Evolutionary conservation across 306 rosid species (phyloP).

Genomic region (Alnus rubra): DNA sequence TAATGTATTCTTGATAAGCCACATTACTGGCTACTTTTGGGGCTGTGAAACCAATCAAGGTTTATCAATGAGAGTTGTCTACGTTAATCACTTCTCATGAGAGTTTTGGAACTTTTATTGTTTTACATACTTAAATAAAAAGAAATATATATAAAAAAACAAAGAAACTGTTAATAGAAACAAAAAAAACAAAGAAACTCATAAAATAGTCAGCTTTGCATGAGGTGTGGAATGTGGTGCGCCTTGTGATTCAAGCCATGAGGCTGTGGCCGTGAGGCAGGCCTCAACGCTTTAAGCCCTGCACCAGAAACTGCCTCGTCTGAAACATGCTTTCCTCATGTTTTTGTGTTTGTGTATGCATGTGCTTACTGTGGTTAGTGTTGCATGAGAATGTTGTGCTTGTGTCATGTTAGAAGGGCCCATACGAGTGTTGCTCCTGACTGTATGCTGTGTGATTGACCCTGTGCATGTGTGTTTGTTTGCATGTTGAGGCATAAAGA

Average conservation of each 20-base stretch:
- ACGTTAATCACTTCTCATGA: not conserved
- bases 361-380: conserved; percentile 18
- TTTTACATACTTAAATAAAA: not conserved
- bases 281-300: not conserved
- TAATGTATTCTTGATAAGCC: not conserved
- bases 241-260: not conserved
- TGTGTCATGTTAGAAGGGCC: conserved; percentile 37
- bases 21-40: not conserved
- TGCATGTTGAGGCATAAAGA: conserved; percentile 87
- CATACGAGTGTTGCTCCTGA: conserved; percentile 33
- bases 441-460: conserved; percentile 83
- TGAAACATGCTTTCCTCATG: not conserved
- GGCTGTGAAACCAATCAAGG: not conserved
- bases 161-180: not conserved
- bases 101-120: not conserved
- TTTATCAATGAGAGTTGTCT: too few species aligned
- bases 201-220: not conserved
- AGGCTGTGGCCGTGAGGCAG: not conserved
- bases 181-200: not conserved
- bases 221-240: not conserved
- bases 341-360: conserved; percentile 10
- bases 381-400: conserved; percentile 29
- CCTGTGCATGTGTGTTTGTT: conserved; percentile 75
- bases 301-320: not conserved
- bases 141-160: not conserved